Evolutionary conservation across 345 rosid species (phyloP), one percentile per base, ranked within the genome.

Genomic region (Durio zibethinus): DNA sequence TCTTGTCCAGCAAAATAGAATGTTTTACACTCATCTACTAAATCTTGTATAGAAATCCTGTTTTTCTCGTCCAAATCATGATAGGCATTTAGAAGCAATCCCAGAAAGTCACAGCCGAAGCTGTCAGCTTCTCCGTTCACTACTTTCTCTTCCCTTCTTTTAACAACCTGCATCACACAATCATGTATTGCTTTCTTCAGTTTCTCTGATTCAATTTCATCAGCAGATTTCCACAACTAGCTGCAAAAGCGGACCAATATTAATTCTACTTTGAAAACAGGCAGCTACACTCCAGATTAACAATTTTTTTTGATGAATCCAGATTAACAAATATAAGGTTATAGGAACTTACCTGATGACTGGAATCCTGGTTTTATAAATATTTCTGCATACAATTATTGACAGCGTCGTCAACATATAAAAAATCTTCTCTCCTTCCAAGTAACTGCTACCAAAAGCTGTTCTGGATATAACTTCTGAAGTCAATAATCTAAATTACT

Each of bases 371-470:
- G 40, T 27, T 35, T 38, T 78, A 21, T 64, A 50, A 9, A 0
- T 12, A 50, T 74, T 88, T 40, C 60, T 81, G 68, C 48, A 0
- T 5, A 52, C 9, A 31, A 86, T 62, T 23, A 38, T 1, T 21
- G 33, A 8, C 50, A 87, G 27, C 76, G 31, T 74, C 48, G 16
- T 74, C 36, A 89, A 27, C 90, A 83, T 81, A 4, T 79, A 75
- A 10, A 89, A 87, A 33, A 79, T 87, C 4, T 59, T 64, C 50
- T 88, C 38, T 33, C 87, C 87, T 73, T 87, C 87, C 62, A 73
- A n/a, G 25, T 86, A 85, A 72, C 82, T 86, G 72, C 89, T 84
- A 52, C 89, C 88, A 63, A 89, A 89, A 9, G 87, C 86, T 20
- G 88, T 82, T 72, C 86, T 82, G 3, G 89, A 84, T 64, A 87